Evolutionary conservation across 2,329 filamentous ascomycete species (phyloP).

Genomic region (Pestalotiopsis sp.): DNA sequence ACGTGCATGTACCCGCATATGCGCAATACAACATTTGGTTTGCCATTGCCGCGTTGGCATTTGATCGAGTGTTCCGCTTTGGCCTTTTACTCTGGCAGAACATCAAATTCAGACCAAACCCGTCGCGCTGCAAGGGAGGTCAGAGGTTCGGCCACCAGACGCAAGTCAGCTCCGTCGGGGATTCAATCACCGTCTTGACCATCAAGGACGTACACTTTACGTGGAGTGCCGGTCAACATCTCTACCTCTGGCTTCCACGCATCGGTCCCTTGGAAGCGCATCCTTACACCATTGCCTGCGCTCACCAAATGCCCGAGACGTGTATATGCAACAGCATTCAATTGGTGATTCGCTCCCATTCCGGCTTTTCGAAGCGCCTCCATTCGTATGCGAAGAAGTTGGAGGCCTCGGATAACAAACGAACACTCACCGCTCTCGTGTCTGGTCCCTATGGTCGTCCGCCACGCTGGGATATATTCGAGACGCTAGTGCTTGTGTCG

Average conservation of each 20-base stretch:
- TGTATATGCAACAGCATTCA: constrained; percentile 63
- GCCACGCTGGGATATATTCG: constrained; percentile 59
- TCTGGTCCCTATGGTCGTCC: constrained; percentile 59
- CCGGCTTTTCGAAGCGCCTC: constrained; percentile 59
- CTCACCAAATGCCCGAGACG: constrained; percentile 50
- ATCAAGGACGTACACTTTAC: constrained; percentile 62
- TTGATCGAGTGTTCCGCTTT: constrained; percentile 61
- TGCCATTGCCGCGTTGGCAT: constrained; percentile 61
- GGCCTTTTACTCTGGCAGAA: constrained; percentile 55
- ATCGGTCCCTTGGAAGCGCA: constrained; percentile 59
- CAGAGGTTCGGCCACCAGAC: constrained; percentile 56
- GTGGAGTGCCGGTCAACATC: constrained; percentile 62
- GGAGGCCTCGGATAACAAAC: constrained; percentile 29
- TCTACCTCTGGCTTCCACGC: constrained; percentile 62
- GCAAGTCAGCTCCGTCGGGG: constrained; percentile 48
- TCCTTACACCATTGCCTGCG: constrained; percentile 64
- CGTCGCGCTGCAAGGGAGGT: constrained; percentile 47
- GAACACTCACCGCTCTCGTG: constrained; percentile 48
- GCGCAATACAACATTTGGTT: constrained; percentile 69
- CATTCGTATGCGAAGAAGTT: constrained; percentile 46
- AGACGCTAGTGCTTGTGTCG: constrained; percentile 61
- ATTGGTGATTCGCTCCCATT: constrained; percentile 57
- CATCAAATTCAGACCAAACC: constrained; percentile 42
- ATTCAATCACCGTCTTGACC: constrained; percentile 58
- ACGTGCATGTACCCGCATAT: constrained; percentile 62